phyloP scores from a whole-genome alignment of 805 yeast genomes.

The Candida parachauliodes region DNA sequence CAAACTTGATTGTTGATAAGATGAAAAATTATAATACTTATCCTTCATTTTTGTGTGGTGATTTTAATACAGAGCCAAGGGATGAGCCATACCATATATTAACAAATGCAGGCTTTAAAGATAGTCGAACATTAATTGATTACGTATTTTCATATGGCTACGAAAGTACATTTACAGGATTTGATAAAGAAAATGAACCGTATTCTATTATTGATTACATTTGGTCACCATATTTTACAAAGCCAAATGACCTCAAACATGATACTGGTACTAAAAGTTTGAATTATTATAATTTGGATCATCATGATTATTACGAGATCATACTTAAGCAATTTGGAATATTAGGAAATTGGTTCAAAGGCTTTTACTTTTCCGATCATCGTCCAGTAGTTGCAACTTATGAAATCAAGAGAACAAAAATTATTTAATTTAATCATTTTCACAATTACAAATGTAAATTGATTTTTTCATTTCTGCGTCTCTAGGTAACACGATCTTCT shows the following conservation, averaged over 20 bases:
- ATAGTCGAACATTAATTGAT: constrained; percentile 30
- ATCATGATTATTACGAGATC: constrained; percentile 20
- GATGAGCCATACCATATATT: constrained; percentile 41
- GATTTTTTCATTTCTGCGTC: no score
- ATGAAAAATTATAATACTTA: constrained; percentile 27
- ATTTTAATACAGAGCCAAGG: constrained; percentile 39
- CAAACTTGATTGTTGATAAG: constrained; percentile 31
- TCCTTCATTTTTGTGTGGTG: constrained; percentile 41
- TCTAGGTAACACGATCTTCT: no score
- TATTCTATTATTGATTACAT: constrained; percentile 41
- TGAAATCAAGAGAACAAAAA: constrained; percentile 8
- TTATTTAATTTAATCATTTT: no score
- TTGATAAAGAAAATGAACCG: constrained; percentile 27
- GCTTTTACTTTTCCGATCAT: constrained; percentile 38
- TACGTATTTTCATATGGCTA: constrained; percentile 37
- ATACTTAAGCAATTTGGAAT: constrained; percentile 36
- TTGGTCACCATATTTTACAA: constrained; percentile 35
- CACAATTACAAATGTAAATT: no score
- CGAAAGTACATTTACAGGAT: constrained; percentile 47
- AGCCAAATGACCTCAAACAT: constrained; percentile 8
- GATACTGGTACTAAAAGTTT: not conserved
- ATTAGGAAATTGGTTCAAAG: constrained; percentile 30
- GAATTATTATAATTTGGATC: constrained; percentile 12
- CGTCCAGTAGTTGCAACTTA: constrained; percentile 30
- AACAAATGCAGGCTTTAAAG: constrained; percentile 32